Conservation (phyloP, 495 filamentous ascomycete genomes). For the Tuber aestivum region DNA sequence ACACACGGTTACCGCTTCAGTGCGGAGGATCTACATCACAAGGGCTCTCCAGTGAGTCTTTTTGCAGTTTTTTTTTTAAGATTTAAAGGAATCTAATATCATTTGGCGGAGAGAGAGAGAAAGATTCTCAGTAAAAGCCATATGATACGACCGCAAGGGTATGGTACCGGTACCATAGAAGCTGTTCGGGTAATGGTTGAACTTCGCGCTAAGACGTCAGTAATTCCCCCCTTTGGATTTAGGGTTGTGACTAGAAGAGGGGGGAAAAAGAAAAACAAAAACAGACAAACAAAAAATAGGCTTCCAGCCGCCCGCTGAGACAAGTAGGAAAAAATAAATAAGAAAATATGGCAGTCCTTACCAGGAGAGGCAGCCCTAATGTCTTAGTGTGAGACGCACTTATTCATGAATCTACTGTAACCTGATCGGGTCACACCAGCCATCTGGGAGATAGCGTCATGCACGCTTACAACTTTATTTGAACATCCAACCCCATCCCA, state of each 20-base stretch:
- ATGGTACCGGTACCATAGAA: too few relatives aligned
- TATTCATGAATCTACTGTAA: background rate
- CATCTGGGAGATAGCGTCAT: background rate
- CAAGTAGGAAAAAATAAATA: background rate
- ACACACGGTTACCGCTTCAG: background rate
- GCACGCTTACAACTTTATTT: conserved; percentile 3
- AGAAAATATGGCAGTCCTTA: background rate
- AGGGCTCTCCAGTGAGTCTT: background rate
- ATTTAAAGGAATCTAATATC: background rate
- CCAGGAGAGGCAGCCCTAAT: background rate
- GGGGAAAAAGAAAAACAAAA: background rate
- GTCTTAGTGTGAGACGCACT: background rate
- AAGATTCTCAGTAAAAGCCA: background rate
- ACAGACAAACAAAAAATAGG: too few relatives aligned
- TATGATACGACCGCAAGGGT: too few relatives aligned
- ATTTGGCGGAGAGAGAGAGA: background rate
- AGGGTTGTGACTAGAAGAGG: background rate
- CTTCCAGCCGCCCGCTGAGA: background rate
- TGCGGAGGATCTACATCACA: background rate
- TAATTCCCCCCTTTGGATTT: background rate
- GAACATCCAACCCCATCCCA: conserved; percentile 4
- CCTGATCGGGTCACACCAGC: background rate
- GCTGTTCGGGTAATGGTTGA: too few relatives aligned
- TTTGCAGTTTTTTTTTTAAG: background rate
- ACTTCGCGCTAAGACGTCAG: background rate